Conservation (phyloP, 257 asterid genomes). For the Sherardia arvensis region DNA sequence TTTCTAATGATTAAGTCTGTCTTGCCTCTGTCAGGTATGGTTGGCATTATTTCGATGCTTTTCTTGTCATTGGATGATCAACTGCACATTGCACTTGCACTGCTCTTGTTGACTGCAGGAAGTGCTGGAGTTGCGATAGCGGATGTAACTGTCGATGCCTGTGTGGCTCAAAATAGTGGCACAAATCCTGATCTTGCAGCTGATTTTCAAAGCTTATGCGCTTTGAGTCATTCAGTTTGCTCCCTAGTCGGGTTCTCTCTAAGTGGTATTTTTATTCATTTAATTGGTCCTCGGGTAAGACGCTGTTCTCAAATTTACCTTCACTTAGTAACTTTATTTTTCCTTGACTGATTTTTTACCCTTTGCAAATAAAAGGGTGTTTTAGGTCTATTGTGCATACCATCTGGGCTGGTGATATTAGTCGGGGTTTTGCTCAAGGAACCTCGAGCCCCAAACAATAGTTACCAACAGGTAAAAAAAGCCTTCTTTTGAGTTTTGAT, state of each 20-base stretch:
- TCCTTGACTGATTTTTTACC: not conserved
- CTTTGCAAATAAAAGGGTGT: slow-evolving; percentile 52
- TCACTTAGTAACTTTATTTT: slow-evolving; percentile 1
- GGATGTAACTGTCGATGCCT: slow-evolving; percentile 94
- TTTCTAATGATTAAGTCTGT: not conserved
- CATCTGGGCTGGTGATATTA: slow-evolving; percentile 62
- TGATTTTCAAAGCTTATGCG: slow-evolving; percentile 91
- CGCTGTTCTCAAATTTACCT: not conserved
- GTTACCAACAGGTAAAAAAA: slow-evolving; percentile 53
- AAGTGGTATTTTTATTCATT: slow-evolving; percentile 78
- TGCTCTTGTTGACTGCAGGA: slow-evolving; percentile 67
- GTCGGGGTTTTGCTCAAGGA: slow-evolving; percentile 79
- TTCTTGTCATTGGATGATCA: slow-evolving; percentile 58
- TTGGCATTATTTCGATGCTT: slow-evolving; percentile 74
- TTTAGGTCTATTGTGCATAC: slow-evolving; percentile 65
- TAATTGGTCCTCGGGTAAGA: slow-evolving; percentile 79
- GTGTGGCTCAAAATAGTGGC: slow-evolving; percentile 87
- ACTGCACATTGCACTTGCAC: slow-evolving; percentile 61
- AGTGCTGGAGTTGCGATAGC: slow-evolving; percentile 97
- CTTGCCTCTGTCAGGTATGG: slow-evolving; percentile 38
- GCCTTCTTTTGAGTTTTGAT: slow-evolving; percentile 5
- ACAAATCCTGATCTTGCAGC: slow-evolving; percentile 70
- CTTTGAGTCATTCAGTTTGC: slow-evolving; percentile 79
- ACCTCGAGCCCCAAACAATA: slow-evolving; percentile 31
- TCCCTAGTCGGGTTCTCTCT: slow-evolving; percentile 74